Evolutionary conservation across 1,139 yeast genomes (phyloP), one percentile per base, ranked within the genome.

Genomic region (Kodamaea arcana): DNA sequence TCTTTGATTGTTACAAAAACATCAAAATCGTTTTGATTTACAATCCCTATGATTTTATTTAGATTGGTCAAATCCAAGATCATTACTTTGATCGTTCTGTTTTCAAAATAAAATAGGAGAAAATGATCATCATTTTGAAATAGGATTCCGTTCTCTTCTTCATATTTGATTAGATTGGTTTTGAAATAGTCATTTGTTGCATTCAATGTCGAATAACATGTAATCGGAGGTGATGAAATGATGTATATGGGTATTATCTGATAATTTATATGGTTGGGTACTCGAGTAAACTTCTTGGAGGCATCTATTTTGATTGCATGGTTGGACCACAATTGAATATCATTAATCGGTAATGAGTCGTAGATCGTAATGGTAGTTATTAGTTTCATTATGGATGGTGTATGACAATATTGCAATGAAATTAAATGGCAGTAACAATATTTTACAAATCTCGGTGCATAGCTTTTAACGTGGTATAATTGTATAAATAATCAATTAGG

Each of bases 161-260:
- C 35, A 31, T 43, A 15, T 17, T 42, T 35, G 1, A 58, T 43
- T 27, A 63, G 42, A 4, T 41, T 39, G 12, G 47, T 35, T 32
- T 45, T 47, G 37, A 68, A 63, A 45, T 52, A 67, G 2, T 37
- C 37, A 18, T 49, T 45, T 1, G 70, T 59, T 0, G 33, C 33
- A 3, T 35, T 29, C 24, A 44, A 43, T 25, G 46, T 48, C 4
- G 72, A 48, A 42, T 52, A 66, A 4, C 67, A 58, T 20, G 45
- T 43, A 9, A 52, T 40, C 3, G 64, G 57, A 2, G 47, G 48
- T 8, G 52, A 36, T 24, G 44, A 46, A 5, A 65, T 38, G 23
- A 68, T 44, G 37, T 54, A 56, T 2, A 64, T 30, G 2, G 74
- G 73, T 12, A 65, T 47, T 30, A 45, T 37, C 3, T 39, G 37